Conservation (phyloP, 2,329 filamentous ascomycete species). For the Hymenoscyphus infarciens region DNA sequence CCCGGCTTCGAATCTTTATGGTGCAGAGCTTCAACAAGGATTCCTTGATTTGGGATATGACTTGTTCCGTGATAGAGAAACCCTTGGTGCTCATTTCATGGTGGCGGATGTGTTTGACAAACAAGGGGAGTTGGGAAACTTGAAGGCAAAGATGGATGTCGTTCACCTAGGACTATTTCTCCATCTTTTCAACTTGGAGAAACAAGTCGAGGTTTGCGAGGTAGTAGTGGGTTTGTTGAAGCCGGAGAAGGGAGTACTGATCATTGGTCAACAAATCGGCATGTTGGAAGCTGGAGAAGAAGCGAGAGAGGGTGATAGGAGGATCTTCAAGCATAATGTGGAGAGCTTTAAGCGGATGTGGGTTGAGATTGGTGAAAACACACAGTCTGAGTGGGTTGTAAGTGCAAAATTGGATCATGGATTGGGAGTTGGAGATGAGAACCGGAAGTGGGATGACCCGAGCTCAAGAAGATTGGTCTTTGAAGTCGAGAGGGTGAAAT, state of each 20-base stretch:
- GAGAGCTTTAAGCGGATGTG: conserved; percentile 25
- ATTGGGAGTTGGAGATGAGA: conserved; percentile 25
- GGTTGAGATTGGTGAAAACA: conserved; percentile 23
- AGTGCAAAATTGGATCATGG: conserved; percentile 26
- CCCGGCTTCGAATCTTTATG: conserved; percentile 32
- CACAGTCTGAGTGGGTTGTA: conserved; percentile 29
- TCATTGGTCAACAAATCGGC: conserved; percentile 18
- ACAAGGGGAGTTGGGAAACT: conserved; percentile 30
- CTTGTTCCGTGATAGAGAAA: conserved; percentile 37
- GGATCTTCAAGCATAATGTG: conserved; percentile 20
- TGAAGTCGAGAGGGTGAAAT: conserved; percentile 13
- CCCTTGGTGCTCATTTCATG: conserved; percentile 34
- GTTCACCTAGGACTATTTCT: conserved; percentile 42
- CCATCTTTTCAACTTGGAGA: conserved; percentile 42
- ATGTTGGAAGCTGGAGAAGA: conserved; percentile 12
- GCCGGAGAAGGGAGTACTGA: conserved; percentile 18
- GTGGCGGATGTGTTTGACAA: conserved; percentile 35
- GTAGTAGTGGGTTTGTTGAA: conserved; percentile 19
- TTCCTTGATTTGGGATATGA: conserved; percentile 39
- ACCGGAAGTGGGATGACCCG: conserved; percentile 29
- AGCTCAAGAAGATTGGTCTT: conserved; percentile 18
- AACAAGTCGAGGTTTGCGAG: conserved; percentile 29
- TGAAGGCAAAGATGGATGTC: conserved; percentile 40
- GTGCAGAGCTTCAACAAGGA: conserved; percentile 33
- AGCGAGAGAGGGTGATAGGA: background rate